phyloP scores from a whole-genome alignment of 1,139 yeast species.

The Kodamaea fungicola region DNA sequence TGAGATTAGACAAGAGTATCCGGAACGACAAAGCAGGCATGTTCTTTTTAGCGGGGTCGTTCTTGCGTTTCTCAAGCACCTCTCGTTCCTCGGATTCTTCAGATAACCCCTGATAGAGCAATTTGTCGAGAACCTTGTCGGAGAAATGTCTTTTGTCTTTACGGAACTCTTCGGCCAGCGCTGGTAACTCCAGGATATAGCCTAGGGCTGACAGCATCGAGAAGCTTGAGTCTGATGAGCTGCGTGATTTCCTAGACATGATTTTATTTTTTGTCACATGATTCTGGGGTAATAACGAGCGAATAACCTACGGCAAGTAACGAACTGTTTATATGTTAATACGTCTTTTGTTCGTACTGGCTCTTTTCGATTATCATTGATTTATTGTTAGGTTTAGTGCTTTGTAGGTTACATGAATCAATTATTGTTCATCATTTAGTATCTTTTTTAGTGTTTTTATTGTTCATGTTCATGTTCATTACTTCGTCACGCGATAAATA shows the following conservation, averaged over 20 bases:
- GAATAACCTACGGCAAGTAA: no score
- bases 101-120: conserved; percentile 48
- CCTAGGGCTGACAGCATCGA: not conserved
- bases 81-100: conserved; percentile 45
- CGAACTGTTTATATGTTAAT: no score
- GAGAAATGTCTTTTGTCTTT: conserved; percentile 41
- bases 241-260: not conserved
- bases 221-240: not conserved
- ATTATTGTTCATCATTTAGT: no score
- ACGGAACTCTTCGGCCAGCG: conserved; percentile 23
- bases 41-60: conserved; percentile 42
- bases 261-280: no score
- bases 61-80: conserved; percentile 38
- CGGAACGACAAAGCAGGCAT: conserved; percentile 51
- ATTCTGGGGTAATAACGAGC: no score
- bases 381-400: no score
- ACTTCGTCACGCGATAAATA: no score
- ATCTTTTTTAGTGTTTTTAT: no score
- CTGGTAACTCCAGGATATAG: conserved; percentile 18
- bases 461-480: no score
- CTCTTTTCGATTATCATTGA: no score
- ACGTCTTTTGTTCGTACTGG: no score
- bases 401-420: no score
- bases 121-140: conserved; percentile 53
- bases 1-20: conserved; percentile 47